A percentile compares a stretch with the other conserved stretches of the same genome.
These are phyloP conservation scores for Hypoxylon sp. DNA, from an alignment of 2,329 filamentous ascomycete genomes.

Conservation along the genomic window DNA sequence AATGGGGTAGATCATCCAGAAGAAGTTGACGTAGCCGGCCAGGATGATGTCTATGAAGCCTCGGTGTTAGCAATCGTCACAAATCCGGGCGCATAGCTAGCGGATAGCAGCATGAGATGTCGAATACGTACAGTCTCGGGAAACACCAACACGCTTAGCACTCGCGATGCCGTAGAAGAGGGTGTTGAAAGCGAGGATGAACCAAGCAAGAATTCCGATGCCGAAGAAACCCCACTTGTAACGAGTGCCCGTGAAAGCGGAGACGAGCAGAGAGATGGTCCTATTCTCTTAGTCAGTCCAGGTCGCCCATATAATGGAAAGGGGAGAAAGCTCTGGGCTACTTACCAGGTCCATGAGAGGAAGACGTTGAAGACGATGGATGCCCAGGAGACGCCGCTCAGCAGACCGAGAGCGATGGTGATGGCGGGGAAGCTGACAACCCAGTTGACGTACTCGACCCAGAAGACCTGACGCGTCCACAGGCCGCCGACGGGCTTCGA, in stretches of 20 bases:
- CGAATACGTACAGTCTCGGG: conserved; percentile 50
- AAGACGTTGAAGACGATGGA: conserved; percentile 61
- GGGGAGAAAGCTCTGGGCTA: not conserved
- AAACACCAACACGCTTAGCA: conserved; percentile 53
- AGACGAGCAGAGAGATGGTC: conserved; percentile 59
- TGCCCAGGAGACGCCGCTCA: conserved; percentile 63
- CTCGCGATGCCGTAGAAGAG: conserved; percentile 49
- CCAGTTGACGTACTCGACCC: conserved; percentile 62
- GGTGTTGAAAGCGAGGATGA: conserved; percentile 56
- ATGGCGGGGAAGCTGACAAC: conserved; percentile 58
- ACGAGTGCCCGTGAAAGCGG: conserved; percentile 55
- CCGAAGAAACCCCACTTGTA: conserved; percentile 68
- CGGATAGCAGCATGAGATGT: not conserved
- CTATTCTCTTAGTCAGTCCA: conserved; percentile 26
- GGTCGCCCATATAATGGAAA: not conserved
- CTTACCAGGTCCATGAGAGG: conserved; percentile 58
- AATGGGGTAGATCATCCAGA: conserved; percentile 64
- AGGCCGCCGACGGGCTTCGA: conserved; percentile 43
- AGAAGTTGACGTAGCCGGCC: conserved; percentile 57
- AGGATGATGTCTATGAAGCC: conserved; percentile 48
- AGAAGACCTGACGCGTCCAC: conserved; percentile 60
- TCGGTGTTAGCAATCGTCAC: conserved; percentile 2
- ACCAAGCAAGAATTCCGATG: conserved; percentile 58
- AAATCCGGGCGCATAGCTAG: no score
- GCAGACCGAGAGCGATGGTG: conserved; percentile 56